A percentile compares a stretch with the other conserved stretches of the same genome.
phyloP scores from a whole-genome alignment of 2,329 filamentous ascomycete species.

The Aspergillus sp. region DNA sequence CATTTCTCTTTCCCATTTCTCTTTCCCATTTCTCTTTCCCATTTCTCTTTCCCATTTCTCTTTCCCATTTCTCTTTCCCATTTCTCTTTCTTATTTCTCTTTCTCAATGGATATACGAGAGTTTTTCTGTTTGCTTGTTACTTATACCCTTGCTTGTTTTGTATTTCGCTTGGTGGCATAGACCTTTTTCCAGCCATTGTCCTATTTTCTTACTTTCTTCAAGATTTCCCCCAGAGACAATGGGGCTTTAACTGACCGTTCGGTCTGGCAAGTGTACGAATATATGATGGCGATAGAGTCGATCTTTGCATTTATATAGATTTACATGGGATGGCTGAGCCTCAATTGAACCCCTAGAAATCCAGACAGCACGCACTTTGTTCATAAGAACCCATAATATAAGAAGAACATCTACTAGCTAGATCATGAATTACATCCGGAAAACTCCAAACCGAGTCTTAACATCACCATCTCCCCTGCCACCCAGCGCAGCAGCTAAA shows the following conservation, averaged over 20 bases:
- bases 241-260: not conserved
- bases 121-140: too few relatives aligned
- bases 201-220: not conserved
- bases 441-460: constrained; percentile 76
- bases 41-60: too few relatives aligned
- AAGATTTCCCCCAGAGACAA: not conserved
- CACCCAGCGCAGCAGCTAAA: constrained; percentile 69
- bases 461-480: constrained; percentile 59
- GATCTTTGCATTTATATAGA: not conserved
- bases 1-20: too few relatives aligned
- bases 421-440: constrained; percentile 62
- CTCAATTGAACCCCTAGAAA: not conserved
- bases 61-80: too few relatives aligned
- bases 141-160: not conserved
- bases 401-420: not conserved
- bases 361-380: not conserved
- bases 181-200: not conserved
- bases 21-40: too few relatives aligned
- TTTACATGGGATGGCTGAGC: too few relatives aligned
- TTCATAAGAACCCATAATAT: not conserved
- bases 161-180: not conserved
- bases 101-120: not conserved
- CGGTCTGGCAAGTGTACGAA: not conserved
- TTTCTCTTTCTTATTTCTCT: constrained; percentile 16
- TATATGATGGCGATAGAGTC: not conserved